A percentile compares a stretch with the other conserved stretches of the same genome.
Conservation (phyloP, 2,329 filamentous ascomycete species). For the Aureobasidium sp. region DNA sequence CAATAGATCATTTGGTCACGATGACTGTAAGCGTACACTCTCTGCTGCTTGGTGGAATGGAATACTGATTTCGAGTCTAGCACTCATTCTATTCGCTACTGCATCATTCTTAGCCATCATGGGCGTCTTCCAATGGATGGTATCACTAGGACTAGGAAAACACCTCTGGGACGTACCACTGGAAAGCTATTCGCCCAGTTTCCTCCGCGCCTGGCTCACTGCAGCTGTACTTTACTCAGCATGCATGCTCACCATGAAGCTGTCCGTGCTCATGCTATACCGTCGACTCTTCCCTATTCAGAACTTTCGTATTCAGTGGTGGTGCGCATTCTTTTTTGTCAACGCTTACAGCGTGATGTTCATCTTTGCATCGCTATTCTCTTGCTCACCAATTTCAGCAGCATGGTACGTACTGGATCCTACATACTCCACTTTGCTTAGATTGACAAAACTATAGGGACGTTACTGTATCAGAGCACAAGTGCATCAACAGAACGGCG, state of each 20-base stretch:
- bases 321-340: neutral
- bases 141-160: neutral
- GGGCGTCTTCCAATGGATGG: slow-evolving; percentile 11
- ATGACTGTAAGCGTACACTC: neutral
- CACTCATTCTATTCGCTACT: slow-evolving; percentile 2
- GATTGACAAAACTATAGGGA: neutral
- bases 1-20: slow-evolving; percentile 8
- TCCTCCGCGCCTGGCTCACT: slow-evolving; percentile 1
- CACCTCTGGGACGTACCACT: slow-evolving; percentile 10
- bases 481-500: slow-evolving; percentile 7
- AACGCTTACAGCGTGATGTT: slow-evolving; percentile 4
- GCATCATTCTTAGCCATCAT: slow-evolving; percentile 1
- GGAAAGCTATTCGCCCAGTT: neutral
- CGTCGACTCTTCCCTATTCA: slow-evolving; percentile 10
- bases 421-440: neutral
- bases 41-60: no score
- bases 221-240: neutral
- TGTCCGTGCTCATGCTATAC: slow-evolving; percentile 11
- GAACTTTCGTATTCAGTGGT: slow-evolving; percentile 8
- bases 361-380: slow-evolving; percentile 8
- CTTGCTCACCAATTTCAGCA: neutral
- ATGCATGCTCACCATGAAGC: slow-evolving; percentile 18
- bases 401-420: neutral
- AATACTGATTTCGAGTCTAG: neutral
- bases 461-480: neutral